phyloP scores from a whole-genome alignment of 768 basidiomycete species.

The Vararia minispora region DNA sequence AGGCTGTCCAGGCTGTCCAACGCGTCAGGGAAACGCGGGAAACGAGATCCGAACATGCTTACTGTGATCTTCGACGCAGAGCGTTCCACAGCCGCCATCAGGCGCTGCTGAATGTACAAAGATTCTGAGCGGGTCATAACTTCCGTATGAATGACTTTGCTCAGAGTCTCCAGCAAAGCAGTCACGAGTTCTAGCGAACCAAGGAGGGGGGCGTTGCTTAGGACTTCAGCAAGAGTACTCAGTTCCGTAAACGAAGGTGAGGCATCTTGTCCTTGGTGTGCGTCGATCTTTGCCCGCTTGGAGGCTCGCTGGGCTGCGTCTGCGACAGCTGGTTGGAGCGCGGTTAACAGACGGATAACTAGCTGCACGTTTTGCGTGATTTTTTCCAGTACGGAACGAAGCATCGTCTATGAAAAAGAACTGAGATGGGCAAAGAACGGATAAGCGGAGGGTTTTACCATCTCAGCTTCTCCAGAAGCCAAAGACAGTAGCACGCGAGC shows the following conservation, averaged over 20 bases:
- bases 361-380: constrained; percentile 40
- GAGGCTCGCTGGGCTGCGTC: constrained; percentile 35
- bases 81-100: constrained; percentile 74
- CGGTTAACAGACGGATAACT: constrained; percentile 39
- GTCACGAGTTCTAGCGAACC: constrained; percentile 66
- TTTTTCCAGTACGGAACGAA: constrained; percentile 37
- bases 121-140: constrained; percentile 50
- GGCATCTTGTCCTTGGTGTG: constrained; percentile 27
- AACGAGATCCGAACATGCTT: constrained; percentile 15
- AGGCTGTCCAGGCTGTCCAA: background rate
- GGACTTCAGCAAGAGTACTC: constrained; percentile 54
- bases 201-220: constrained; percentile 51
- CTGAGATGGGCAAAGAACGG: constrained; percentile 11
- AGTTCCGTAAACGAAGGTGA: constrained; percentile 29
- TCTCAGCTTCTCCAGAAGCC: constrained; percentile 33
- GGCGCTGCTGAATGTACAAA: constrained; percentile 69
- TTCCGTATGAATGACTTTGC: constrained; percentile 47
- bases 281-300: constrained; percentile 54
- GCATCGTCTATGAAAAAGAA: constrained; percentile 1
- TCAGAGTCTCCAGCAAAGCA: constrained; percentile 60
- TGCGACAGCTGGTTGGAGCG: constrained; percentile 33
- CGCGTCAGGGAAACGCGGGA: too few relatives aligned
- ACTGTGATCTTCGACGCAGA: constrained; percentile 48
- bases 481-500: constrained; percentile 46
- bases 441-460: constrained; percentile 29